phyloP scores from a whole-genome alignment of 2,329 filamentous ascomycete genomes.

The Aspergillus sp. region DNA sequence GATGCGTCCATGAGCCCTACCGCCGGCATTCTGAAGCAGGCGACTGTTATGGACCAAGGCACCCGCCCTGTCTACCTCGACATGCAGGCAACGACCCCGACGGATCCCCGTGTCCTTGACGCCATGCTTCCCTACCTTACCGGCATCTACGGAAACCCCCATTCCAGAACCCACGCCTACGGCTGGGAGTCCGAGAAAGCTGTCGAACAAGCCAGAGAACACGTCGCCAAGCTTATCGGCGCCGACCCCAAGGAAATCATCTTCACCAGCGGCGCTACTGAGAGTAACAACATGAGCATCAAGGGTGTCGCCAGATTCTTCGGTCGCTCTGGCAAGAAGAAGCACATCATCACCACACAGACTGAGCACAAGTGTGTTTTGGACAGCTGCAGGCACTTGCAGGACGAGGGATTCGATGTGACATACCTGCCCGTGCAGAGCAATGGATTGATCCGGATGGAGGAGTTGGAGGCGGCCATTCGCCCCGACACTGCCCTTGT shows the following conservation, averaged over 20 bases:
- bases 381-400: conserved; percentile 93
- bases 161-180: conserved; percentile 95
- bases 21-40: conserved; percentile 82
- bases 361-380: conserved; percentile 99
- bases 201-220: conserved; percentile 79
- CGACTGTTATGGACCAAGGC: conserved; percentile 89
- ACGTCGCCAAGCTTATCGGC: conserved; percentile 84
- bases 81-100: conserved; percentile 95
- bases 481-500: conserved; percentile 87
- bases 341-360: conserved; percentile 94
- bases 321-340: conserved; percentile 90
- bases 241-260: conserved; percentile 98
- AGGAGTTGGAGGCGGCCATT: conserved; percentile 83
- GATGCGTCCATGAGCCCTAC: conserved; percentile 78
- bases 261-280: conserved; percentile 95
- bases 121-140: conserved; percentile 95
- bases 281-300: conserved; percentile 99
- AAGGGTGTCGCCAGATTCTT: conserved; percentile 98
- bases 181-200: conserved; percentile 98
- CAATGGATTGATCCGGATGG: conserved; percentile 82
- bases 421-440: conserved; percentile 92
- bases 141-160: conserved; percentile 92
- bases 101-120: conserved; percentile 91
- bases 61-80: conserved; percentile 95
- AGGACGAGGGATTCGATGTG: conserved; percentile 93